A percentile compares a stretch with the other conserved stretches of the same genome.
Evolutionary conservation across 1,284 basidiomycete species (phyloP).

Genomic region (Ustilago crameri): DNA sequence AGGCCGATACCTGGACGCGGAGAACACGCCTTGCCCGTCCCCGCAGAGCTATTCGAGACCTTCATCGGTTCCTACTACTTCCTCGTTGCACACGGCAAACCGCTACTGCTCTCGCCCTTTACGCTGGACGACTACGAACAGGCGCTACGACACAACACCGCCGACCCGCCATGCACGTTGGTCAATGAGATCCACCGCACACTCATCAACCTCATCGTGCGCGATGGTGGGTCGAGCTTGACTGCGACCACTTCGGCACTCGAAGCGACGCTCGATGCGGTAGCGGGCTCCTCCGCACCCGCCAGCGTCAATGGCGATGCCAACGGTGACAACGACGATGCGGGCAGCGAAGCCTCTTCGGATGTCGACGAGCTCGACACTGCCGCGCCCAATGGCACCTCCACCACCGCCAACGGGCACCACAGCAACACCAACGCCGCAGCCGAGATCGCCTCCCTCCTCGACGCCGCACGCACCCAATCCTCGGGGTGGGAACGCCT

Average conservation of each 20-base stretch:
- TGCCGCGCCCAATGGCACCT: constrained; percentile 12
- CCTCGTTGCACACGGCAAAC: constrained; percentile 87
- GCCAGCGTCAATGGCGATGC: constrained; percentile 44
- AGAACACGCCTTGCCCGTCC: constrained; percentile 82
- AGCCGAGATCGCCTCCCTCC: constrained; percentile 39
- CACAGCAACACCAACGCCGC: constrained; percentile 24
- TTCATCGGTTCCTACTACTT: constrained; percentile 93
- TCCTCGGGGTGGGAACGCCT: constrained; percentile 59
- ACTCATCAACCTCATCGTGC: constrained; percentile 83
- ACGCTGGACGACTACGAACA: constrained; percentile 93
- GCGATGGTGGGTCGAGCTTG: constrained; percentile 74
- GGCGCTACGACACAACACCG: constrained; percentile 80
- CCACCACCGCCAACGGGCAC: constrained; percentile 14
- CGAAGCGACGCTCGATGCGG: constrained; percentile 20
- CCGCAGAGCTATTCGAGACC: constrained; percentile 78
- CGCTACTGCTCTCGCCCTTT: constrained; percentile 87
- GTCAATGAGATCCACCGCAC: constrained; percentile 88
- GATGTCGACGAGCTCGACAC: constrained; percentile 43
- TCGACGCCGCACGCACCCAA: constrained; percentile 45
- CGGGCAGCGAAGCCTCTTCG: constrained; percentile 37
- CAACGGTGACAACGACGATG: constrained; percentile 65
- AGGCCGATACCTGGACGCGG: constrained; percentile 77
- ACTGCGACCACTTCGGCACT: constrained; percentile 17
- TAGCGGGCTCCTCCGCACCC: constrained; percentile 25
- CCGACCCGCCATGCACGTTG: constrained; percentile 79